Conservation (phyloP, 208 protist species). For the Porcisia hertigi region DNA sequence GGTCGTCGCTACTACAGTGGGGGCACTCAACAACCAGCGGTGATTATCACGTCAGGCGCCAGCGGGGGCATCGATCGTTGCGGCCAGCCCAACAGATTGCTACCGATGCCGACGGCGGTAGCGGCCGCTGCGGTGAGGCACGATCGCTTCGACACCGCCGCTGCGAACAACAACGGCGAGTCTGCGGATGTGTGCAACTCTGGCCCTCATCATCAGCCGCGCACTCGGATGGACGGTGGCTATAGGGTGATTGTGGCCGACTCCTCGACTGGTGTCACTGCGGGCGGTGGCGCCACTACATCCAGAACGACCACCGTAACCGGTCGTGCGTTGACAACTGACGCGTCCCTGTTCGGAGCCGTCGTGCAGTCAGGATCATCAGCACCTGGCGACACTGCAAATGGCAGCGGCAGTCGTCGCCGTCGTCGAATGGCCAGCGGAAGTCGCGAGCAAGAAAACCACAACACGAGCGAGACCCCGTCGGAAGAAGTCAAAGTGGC, state of each 20-base stretch:
- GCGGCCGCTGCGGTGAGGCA: neutral
- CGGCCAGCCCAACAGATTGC: neutral
- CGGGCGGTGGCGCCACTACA: neutral
- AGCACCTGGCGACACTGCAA: conserved; percentile 18
- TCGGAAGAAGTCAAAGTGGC: conserved; percentile 29
- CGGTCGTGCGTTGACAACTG: neutral
- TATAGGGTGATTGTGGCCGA: neutral
- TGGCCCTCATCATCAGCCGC: conserved; percentile 19
- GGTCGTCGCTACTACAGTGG: neutral
- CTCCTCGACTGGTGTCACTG: conserved; percentile 4
- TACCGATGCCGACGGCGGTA: neutral
- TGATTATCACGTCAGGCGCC: conserved; percentile 17
- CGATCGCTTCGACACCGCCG: neutral
- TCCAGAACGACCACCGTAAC: neutral
- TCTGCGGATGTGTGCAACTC: conserved; percentile 20
- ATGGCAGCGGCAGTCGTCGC: neutral
- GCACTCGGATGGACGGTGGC: neutral
- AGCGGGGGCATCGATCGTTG: conserved; percentile 14
- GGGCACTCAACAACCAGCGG: conserved; percentile 23
- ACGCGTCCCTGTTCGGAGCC: neutral
- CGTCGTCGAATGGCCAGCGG: neutral
- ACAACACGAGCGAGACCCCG: conserved; percentile 17
- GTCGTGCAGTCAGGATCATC: neutral
- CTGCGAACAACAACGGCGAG: neutral
- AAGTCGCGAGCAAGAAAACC: neutral